Base-by-base conservation (phyloP, 2,329 filamentous ascomycete genomes). In the Chrysoporthe cubensis region DNA sequence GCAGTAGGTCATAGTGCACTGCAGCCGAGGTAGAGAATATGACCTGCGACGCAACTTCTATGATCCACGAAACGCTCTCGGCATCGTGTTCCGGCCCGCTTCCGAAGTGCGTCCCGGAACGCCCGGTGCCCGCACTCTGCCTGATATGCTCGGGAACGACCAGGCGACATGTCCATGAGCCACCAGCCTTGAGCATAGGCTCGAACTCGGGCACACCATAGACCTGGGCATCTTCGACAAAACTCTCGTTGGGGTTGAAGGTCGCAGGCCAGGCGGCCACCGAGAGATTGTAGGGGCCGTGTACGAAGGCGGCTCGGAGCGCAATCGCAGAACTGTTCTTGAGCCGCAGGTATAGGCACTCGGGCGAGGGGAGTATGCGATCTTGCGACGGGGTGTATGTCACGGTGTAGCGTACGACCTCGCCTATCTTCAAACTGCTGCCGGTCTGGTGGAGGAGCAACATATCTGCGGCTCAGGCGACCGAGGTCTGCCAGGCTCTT, bases 121-220 rank as follows among this genome's bases (percentile, higher is more conserved):
- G 73, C 50, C 83, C 80, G 46, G 78, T 79, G 62, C 83, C 83
- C 64, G 90, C 90, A 21, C 82, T 86, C 76, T 90, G 87, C 60
- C 92, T 86, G 69, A 96, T 90, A 71, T 90, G 83, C 65, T 95
- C 90, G 0, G 95, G 95, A 0, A 99, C 90, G 5, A 88, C 84
- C 71, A 99, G 85, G 75, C 90, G 88, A 67, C 93, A 91, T 73
- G 89, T 88, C 91, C 94, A 99, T 58, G 86, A 89, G 7, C 93
- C 94, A 42, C 94, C 96, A 9, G 96, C 94, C 83, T 98, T 98
- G 76, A 99, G 86, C 83, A 97, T 95, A 59, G 96, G 95, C 80
- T 99, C 96, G 75, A 96, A 99, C 74, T 97, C 92, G 18, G 96
- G 96, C 1, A 91, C 86, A 59, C 92, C 93, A 80, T 94, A 90